Base-by-base conservation (phyloP, 345 rosid genomes). In the Gossypioides kirkii region DNA sequence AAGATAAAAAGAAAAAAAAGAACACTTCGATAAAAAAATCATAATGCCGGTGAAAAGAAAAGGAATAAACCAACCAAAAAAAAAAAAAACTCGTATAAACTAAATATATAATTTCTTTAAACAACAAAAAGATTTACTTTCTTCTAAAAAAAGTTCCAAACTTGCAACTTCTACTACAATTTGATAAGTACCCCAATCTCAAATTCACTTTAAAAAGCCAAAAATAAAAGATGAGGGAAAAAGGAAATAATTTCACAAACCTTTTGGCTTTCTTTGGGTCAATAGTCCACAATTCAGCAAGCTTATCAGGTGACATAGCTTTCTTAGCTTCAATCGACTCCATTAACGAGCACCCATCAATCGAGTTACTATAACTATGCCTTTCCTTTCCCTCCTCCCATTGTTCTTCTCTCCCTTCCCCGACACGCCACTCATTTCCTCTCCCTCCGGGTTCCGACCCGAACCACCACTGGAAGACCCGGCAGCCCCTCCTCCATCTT, bases 211-310 rank as follows among this genome's bases (percentile, higher is more conserved):
- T 11, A 22, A 23, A 56, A 56, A 10, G 2, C 17, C 60, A 28
- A 23, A 23, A 36, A 58, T 28, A 42, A 50, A 6, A 8, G 20
- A 3, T 59, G 11, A 20, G 3, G 32, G 45, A 45, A 45, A 3
- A 20, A 42, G 69, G 12, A 12, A 60, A 3, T 0, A 14, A 14
- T 49, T 36, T 1, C 1, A 2, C 36, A 68, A 58, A 92, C 98
- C 99, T 95, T 84, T 92, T 95, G 62, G 97, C 98, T 79, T 87
- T 79, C 75, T 92, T 92, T 22, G 98, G 98, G 79, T 95, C 97
- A 13, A 86, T 55, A 23, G 85, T 73, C 98, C 97, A 89, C 71
- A 92, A 81, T 85, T 92, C 96, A 20, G 91, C 96, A 23, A 95
- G 89, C 79, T 87, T 95, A 62, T 87, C 90, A 74, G 98, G 94